phyloP scores from a whole-genome alignment of 805 yeast species.

The Sugiyamaella marilandica region DNA sequence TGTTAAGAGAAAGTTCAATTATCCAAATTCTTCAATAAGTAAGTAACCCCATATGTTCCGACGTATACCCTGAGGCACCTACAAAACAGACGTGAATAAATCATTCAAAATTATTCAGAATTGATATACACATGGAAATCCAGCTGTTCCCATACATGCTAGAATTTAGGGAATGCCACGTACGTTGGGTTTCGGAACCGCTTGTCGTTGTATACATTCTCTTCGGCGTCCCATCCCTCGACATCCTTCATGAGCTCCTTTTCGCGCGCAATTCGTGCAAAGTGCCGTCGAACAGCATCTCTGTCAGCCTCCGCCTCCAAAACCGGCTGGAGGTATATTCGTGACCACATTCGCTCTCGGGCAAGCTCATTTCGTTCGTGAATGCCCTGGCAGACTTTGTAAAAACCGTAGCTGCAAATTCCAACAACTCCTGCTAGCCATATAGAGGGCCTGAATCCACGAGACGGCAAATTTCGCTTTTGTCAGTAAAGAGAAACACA shows the following conservation, averaged over 20 bases:
- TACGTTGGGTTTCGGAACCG: slow-evolving; percentile 37
- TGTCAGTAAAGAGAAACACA: neutral
- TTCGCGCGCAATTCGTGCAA: slow-evolving; percentile 64
- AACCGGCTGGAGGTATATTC: slow-evolving; percentile 67
- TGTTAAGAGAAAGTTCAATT: too few species aligned
- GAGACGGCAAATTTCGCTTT: slow-evolving; percentile 70
- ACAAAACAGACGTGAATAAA: too few species aligned
- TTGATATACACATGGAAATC: too few species aligned
- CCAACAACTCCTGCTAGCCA: slow-evolving; percentile 63
- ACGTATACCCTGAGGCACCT: too few species aligned
- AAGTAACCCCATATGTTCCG: too few species aligned
- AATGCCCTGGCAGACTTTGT: slow-evolving; percentile 58
- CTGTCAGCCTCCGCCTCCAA: slow-evolving; percentile 81
- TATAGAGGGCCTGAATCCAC: slow-evolving; percentile 77
- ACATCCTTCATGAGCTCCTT: slow-evolving; percentile 59
- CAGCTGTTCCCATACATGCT: neutral
- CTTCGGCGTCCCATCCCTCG: slow-evolving; percentile 56
- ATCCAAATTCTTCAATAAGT: too few species aligned
- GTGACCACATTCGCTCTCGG: slow-evolving; percentile 74
- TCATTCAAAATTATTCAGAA: too few species aligned
- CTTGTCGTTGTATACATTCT: slow-evolving; percentile 43
- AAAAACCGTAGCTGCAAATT: slow-evolving; percentile 67
- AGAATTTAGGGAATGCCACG: slow-evolving; percentile 30
- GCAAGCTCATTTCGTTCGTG: slow-evolving; percentile 67
- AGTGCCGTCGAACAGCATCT: slow-evolving; percentile 65